Evolutionary conservation across 176 grass and related monocot species (phyloP).

Genomic region (Avena atlantica): DNA sequence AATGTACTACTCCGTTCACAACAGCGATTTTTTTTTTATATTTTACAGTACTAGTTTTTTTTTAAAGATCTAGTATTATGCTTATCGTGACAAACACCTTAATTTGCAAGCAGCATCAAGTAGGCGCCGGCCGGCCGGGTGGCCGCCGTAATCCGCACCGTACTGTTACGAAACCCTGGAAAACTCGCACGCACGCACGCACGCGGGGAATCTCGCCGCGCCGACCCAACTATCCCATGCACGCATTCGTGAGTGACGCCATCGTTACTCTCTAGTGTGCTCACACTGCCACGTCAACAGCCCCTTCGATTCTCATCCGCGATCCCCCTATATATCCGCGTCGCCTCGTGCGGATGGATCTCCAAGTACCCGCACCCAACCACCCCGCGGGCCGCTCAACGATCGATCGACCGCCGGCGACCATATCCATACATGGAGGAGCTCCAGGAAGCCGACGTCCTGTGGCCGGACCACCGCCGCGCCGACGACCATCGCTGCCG

Average conservation of each 20-base stretch:
- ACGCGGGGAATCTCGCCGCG: conserved; percentile 2
- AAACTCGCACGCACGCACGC: neutral
- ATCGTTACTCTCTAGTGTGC: conserved; percentile 36
- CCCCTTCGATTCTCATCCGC: neutral
- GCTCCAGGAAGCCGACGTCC: conserved; percentile 48
- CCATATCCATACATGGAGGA: conserved; percentile 21
- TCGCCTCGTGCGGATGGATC: neutral
- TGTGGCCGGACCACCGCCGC: conserved; percentile 56
- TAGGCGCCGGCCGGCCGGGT: neutral
- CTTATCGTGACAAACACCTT: no score
- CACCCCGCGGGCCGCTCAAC: neutral
- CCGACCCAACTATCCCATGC: conserved; percentile 26
- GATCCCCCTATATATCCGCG: conserved; percentile 29
- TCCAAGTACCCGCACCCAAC: conserved; percentile 1
- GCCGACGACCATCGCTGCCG: no score
- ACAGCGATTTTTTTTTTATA: no score
- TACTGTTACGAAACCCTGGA: conserved; percentile 1
- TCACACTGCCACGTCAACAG: conserved; percentile 10
- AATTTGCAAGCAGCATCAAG: neutral
- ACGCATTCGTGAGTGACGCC: conserved; percentile 31
- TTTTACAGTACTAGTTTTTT: no score
- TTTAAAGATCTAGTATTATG: no score
- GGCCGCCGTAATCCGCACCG: neutral
- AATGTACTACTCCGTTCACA: no score
- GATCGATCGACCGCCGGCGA: neutral